These are phyloP conservation scores for Thraustochytrium aureum DNA, from an alignment of 352 stramenopile species.

Conservation along the genomic window DNA sequence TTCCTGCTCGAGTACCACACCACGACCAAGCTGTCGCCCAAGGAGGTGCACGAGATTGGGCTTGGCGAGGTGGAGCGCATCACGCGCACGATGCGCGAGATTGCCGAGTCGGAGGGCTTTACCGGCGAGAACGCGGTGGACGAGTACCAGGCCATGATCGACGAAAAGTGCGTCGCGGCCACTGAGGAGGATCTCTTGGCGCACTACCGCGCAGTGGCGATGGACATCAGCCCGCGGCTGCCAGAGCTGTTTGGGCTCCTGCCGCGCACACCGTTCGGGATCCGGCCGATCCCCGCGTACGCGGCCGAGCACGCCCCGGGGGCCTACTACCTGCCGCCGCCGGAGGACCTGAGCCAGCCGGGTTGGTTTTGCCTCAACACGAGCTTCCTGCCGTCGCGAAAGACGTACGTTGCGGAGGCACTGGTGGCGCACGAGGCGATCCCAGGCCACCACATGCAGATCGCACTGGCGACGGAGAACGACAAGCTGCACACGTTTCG, in stretches of 20 bases:
- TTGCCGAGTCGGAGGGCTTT: slow-evolving; percentile 59
- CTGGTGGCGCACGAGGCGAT: slow-evolving; percentile 60
- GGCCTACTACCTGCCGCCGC: slow-evolving; percentile 20
- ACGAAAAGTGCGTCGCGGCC: background rate
- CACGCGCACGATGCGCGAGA: slow-evolving; percentile 57
- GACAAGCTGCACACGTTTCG: slow-evolving; percentile 57
- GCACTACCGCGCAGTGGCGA: background rate
- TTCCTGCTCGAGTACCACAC: slow-evolving; percentile 61
- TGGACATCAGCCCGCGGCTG: background rate
- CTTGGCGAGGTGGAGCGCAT: slow-evolving; percentile 60
- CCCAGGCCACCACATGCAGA: slow-evolving; percentile 62
- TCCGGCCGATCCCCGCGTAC: background rate
- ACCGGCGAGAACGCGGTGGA: background rate
- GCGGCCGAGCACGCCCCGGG: background rate
- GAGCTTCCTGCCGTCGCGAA: slow-evolving; percentile 55
- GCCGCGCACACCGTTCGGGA: background rate
- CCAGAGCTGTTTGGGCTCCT: background rate
- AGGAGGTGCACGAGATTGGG: slow-evolving; percentile 62
- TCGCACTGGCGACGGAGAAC: slow-evolving; percentile 58
- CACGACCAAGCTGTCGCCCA: slow-evolving; percentile 59
- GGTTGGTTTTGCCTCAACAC: slow-evolving; percentile 62
- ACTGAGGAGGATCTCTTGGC: background rate
- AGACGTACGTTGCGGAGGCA: slow-evolving; percentile 60
- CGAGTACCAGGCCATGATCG: background rate
- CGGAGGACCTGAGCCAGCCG: slow-evolving; percentile 38